Evolutionary conservation across 225 moss, liverwort and hornwort genomes (phyloP), one percentile per base, ranked within the genome.

Genomic region (Asterella californica): DNA sequence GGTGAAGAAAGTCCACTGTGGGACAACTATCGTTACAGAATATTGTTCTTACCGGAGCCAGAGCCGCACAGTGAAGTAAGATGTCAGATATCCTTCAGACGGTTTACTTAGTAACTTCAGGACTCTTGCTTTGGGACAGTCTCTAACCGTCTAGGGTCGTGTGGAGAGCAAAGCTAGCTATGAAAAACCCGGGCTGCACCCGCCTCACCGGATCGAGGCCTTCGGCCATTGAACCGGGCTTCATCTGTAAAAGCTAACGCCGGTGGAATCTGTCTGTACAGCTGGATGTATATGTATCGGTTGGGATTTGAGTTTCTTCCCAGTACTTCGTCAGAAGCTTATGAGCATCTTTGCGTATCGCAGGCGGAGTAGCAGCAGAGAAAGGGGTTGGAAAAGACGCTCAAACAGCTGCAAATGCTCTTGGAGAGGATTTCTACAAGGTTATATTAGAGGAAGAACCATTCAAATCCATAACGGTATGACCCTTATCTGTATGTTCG

Each of bases 381-480:
- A 86, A 67, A 15, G 89, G 84, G 11, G 38, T 85, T 18, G 81
- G 89, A 30, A 93, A 84, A 29, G 86, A 93, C 80, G 87, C 82
- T 6, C 61, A 90, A 14, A 78, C 89, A 6, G 88, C 86, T 79
- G 89, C 87, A 32, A 76, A 84, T 47, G 82, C 85, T 57, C 59
- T 94, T 0, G 92, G 90, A 48, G 88, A 90, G 22, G 92, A 96
- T 33, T 96, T 96, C 47, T 94, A 86, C 80, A 90, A 82, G 69
- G 90, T 91, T 54, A 87, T 96, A 57, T 80, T 96, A 53, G 83
- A 76, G 76, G 91, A 96, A 79, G 94, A 94, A 79, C 94, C 94
- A 25, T 96, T 96, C 68, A 88, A 83, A 72, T 94, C 94, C 30
- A 91, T 90, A 6, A 99, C 81, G 88, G 97, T 99, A 87, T 34